Percentiles rank a stretch among this genome's conserved stretches.
Conservation (phyloP, 495 filamentous ascomycete species). For the Penicillium mononematosum region DNA sequence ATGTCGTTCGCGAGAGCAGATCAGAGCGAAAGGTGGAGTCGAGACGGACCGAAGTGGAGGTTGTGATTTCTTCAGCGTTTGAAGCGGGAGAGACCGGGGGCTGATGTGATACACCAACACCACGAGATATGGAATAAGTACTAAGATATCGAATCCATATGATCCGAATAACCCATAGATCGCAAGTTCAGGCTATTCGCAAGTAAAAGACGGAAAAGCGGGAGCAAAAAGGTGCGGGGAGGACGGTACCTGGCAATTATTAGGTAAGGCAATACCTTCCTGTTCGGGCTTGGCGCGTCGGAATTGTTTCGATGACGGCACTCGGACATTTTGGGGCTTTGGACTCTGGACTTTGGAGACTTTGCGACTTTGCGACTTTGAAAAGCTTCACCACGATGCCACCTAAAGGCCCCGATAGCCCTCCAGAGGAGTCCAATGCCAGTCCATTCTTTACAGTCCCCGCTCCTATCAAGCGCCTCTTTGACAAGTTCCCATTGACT, state of each 20-base stretch:
- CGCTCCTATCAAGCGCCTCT: slow-evolving; percentile 72
- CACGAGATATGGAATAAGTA: background rate
- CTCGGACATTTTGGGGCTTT: background rate
- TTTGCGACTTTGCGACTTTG: too few relatives aligned
- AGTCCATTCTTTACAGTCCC: slow-evolving; percentile 64
- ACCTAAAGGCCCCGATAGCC: slow-evolving; percentile 28
- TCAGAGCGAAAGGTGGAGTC: slow-evolving; percentile 11
- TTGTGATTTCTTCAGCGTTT: slow-evolving; percentile 4
- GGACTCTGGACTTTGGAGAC: too few relatives aligned
- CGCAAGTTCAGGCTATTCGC: background rate
- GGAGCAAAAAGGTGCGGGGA: slow-evolving; percentile 7
- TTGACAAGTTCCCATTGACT: slow-evolving; percentile 76
- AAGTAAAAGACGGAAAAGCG: background rate
- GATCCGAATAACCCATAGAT: background rate
- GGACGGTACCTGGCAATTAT: slow-evolving; percentile 4
- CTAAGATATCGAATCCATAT: background rate
- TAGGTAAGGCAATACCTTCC: slow-evolving; percentile 16
- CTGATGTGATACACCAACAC: slow-evolving; percentile 1
- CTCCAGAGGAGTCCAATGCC: slow-evolving; percentile 25
- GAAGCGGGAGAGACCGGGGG: slow-evolving; percentile 14
- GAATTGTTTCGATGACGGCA: slow-evolving; percentile 15
- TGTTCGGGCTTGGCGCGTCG: slow-evolving; percentile 7
- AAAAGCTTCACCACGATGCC: slow-evolving; percentile 32
- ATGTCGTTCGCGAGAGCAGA: background rate
- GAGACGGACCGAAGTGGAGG: slow-evolving; percentile 10